Percentiles rank a stretch among this genome's conserved stretches.
Conservation (phyloP, 2,329 filamentous ascomycete species). For the Penicillium thymicola region DNA sequence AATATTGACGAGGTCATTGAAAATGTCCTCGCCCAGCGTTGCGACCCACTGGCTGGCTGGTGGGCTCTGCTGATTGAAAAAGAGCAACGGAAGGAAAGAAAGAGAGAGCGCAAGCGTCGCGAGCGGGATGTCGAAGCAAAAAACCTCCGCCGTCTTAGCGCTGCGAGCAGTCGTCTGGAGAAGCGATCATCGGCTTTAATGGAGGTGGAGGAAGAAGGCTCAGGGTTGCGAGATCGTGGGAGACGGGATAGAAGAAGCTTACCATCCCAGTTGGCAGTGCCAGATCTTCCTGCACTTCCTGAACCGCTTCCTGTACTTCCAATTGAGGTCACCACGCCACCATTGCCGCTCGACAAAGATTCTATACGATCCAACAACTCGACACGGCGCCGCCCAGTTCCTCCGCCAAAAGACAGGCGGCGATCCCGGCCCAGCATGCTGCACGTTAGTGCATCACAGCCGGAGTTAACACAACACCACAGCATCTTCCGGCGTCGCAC, state of each 20-base stretch:
- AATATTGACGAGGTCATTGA: slow-evolving; percentile 94
- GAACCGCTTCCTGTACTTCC: slow-evolving; percentile 51
- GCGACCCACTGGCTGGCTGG: slow-evolving; percentile 89
- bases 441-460: slow-evolving; percentile 72
- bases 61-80: slow-evolving; percentile 94
- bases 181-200: slow-evolving; percentile 72
- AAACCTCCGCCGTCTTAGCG: slow-evolving; percentile 76
- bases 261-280: slow-evolving; percentile 59
- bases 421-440: slow-evolving; percentile 79
- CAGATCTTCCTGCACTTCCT: slow-evolving; percentile 73
- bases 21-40: slow-evolving; percentile 84
- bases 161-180: slow-evolving; percentile 82
- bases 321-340: slow-evolving; percentile 43
- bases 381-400: slow-evolving; percentile 71
- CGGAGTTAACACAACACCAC: slow-evolving; percentile 58
- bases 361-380: slow-evolving; percentile 72
- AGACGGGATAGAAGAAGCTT: slow-evolving; percentile 73
- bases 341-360: slow-evolving; percentile 68
- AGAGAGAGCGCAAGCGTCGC: slow-evolving; percentile 76
- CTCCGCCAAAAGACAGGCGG: slow-evolving; percentile 82
- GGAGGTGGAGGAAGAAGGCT: slow-evolving; percentile 74
- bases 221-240: slow-evolving; percentile 66
- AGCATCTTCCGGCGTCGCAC: slow-evolving; percentile 55
- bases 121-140: slow-evolving; percentile 81
- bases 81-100: slow-evolving; percentile 79